phyloP scores from a whole-genome alignment of 805 yeast genomes.

The Candida morakotiae region DNA sequence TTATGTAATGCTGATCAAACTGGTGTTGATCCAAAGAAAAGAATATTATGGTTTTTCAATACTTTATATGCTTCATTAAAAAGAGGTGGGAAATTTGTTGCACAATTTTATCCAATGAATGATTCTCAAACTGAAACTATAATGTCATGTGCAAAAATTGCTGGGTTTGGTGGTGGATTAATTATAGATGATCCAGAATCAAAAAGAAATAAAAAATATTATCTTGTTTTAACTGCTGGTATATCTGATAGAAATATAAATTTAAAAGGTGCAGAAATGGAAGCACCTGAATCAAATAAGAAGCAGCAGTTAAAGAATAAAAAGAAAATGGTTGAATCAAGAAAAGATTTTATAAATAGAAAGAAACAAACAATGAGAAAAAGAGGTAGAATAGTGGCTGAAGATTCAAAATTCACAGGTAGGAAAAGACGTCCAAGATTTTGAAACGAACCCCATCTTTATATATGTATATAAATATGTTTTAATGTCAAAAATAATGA shows the following conservation, averaged over 20 bases:
- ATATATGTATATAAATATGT: too few species aligned
- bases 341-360: constrained; percentile 76
- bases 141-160: constrained; percentile 78
- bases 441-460: too few species aligned
- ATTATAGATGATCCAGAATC: constrained; percentile 92
- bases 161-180: constrained; percentile 96
- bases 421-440: constrained; percentile 52
- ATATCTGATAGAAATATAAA: constrained; percentile 70
- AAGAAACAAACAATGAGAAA: constrained; percentile 92
- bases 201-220: constrained; percentile 85
- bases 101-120: constrained; percentile 93
- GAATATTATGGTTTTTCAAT: constrained; percentile 80
- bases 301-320: constrained; percentile 34
- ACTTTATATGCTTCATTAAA: constrained; percentile 80
- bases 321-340: constrained; percentile 58
- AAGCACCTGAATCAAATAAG: constrained; percentile 47
- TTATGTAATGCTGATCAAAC: constrained; percentile 91
- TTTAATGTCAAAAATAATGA: too few species aligned
- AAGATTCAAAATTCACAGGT: constrained; percentile 88
- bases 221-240: constrained; percentile 87
- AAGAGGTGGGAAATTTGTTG: constrained; percentile 96
- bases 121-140: constrained; percentile 80
- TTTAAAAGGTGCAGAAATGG: constrained; percentile 77
- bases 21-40: constrained; percentile 74
- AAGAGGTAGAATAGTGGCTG: constrained; percentile 86